Evolutionary conservation across 2,329 filamentous ascomycete genomes (phyloP), one percentile per base, ranked within the genome.

Genomic region (Colletotrichum falcatum): DNA sequence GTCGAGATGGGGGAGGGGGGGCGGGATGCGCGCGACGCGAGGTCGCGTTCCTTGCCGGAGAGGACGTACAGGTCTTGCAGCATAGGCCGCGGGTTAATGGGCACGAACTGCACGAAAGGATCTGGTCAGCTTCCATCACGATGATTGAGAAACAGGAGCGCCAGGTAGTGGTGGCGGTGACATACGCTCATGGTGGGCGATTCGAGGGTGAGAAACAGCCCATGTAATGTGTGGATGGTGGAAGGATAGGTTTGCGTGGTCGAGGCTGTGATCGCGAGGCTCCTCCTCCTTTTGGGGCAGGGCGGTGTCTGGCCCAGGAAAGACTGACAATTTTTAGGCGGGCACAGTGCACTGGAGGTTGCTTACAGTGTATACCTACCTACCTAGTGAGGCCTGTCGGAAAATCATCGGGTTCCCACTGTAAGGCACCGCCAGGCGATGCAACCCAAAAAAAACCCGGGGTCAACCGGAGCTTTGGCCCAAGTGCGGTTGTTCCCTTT

Each of bases 61-160:
- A 49, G 42, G 73, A 88, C 90, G 77, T 90, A 94, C 91, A 98
- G 91, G 79, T 91, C 91, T 86, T 98, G 94, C 80, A 99, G 92
- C 88, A 98, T 94, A 53, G 96, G 96, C 82, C 95, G 94, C 79
- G 96, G 96, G 88, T 99, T 99, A 79, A 98, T 87, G 74, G 96
- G 96, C 81, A 97, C 91, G 85, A 97, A 97, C 89, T 91, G 71
- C 14, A 28, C 37, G 14, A 49, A n/a, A 53, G 16, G 2, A 46
- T 2, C 16, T 23, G 9, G 33, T 63, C 18, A 66, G 54, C 56
- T 30, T 48, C 5, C 8, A 46, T 39, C 4, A 2, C 9, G 9
- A 16, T 20, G 18, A 46, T 16, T 3, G 18, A 26, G 14, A 2
- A 11, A 33, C 37, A 28, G 23, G 37, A n/a, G 11, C 3, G 14